phyloP scores from a whole-genome alignment of 192 early-diverging fungal species.

The Entomortierella beljakovae region DNA sequence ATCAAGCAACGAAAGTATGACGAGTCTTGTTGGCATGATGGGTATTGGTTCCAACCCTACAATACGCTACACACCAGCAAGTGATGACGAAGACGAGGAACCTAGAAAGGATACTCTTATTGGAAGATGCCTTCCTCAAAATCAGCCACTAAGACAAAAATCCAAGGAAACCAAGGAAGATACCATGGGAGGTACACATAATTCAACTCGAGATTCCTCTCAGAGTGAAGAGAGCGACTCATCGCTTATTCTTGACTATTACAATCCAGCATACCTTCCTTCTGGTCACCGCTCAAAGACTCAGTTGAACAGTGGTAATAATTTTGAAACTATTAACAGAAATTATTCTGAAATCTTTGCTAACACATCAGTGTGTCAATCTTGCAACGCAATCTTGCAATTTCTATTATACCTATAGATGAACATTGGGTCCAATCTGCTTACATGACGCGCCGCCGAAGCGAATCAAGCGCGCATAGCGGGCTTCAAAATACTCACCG shows the following conservation, averaged over 20 bases:
- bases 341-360: background rate
- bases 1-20: slow-evolving; percentile 2
- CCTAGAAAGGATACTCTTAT: background rate
- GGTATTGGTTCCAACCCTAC: slow-evolving; percentile 38
- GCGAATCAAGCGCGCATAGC: slow-evolving; percentile 19
- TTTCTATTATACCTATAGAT: background rate
- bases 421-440: slow-evolving; percentile 39
- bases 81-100: slow-evolving; percentile 17
- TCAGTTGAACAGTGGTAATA: background rate
- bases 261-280: slow-evolving; percentile 11
- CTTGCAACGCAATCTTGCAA: background rate
- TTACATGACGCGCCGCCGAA: slow-evolving; percentile 46
- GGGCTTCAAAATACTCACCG: background rate
- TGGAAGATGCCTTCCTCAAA: slow-evolving; percentile 3
- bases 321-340: background rate
- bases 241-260: slow-evolving; percentile 36
- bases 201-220: slow-evolving; percentile 19
- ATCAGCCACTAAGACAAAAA: background rate
- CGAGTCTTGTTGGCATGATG: slow-evolving; percentile 46
- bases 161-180: background rate
- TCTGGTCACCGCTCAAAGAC: background rate
- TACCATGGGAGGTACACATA: background rate
- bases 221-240: slow-evolving; percentile 23
- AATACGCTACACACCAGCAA: slow-evolving; percentile 24
- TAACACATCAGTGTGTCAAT: too few relatives aligned